These are phyloP conservation scores for Blastobotrys persicus DNA, from an alignment of 1,139 yeast genomes.

Conservation along the genomic window DNA sequence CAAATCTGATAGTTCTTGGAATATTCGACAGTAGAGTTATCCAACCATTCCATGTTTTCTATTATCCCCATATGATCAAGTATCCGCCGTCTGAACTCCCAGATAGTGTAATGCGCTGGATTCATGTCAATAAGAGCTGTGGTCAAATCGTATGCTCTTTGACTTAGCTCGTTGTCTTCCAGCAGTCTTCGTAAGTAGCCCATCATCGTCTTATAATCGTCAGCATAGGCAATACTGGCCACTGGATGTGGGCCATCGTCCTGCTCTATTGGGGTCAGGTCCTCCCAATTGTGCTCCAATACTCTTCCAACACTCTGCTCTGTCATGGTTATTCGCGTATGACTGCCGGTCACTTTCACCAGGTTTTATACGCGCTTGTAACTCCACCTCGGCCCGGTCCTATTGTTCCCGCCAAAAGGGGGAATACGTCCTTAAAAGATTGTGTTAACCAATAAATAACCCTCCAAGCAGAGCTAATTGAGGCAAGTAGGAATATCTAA, in stretches of 20 bases:
- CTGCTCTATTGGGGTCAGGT: constrained; percentile 34
- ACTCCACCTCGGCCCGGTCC: not conserved
- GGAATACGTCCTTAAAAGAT: too few relatives aligned
- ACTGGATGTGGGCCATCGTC: constrained; percentile 48
- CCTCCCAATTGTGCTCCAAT: constrained; percentile 34
- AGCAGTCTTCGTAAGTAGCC: constrained; percentile 63
- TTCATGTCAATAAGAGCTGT: constrained; percentile 59
- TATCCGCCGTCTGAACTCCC: constrained; percentile 72
- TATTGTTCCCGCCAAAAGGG: not conserved
- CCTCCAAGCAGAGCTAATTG: too few relatives aligned
- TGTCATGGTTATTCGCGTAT: not conserved
- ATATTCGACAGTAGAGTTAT: constrained; percentile 66
- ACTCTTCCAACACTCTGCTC: constrained; percentile 12
- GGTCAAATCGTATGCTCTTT: constrained; percentile 68
- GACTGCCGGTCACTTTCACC: not conserved
- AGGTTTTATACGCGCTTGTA: not conserved
- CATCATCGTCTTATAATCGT: constrained; percentile 62
- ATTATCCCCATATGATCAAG: constrained; percentile 40
- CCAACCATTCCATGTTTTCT: constrained; percentile 62
- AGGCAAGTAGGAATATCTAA: too few relatives aligned
- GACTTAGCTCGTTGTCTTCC: constrained; percentile 58
- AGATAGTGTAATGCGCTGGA: constrained; percentile 90
- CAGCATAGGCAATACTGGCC: constrained; percentile 75
- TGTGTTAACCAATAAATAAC: too few relatives aligned
- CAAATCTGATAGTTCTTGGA: constrained; percentile 95